Conservation (phyloP, 2,329 filamentous ascomycete species). For the Fusarium gaditjirri region DNA sequence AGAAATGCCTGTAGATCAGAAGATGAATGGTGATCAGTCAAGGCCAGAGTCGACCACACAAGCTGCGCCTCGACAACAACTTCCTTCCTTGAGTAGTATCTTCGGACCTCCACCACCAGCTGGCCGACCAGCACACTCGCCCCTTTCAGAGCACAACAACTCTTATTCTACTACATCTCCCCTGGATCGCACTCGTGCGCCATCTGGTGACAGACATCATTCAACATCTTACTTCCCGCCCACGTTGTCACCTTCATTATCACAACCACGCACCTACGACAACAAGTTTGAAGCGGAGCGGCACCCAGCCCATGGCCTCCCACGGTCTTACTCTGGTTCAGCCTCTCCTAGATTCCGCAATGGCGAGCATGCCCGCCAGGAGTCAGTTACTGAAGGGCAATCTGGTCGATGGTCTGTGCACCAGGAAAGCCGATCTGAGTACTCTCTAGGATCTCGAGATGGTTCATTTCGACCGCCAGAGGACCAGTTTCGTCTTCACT, state of each 20-base stretch:
- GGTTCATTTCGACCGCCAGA: constrained; percentile 48
- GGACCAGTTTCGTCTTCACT: constrained; percentile 51
- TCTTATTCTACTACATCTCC: constrained; percentile 58
- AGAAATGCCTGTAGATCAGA: constrained; percentile 56
- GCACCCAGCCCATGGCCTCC: constrained; percentile 43
- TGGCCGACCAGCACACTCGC: constrained; percentile 57
- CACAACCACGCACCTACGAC: constrained; percentile 60
- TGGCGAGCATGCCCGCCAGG: constrained; percentile 49
- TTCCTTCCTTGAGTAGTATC: constrained; percentile 67
- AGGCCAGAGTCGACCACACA: constrained; percentile 50
- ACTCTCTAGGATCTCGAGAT: constrained; percentile 57
- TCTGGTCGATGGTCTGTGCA: constrained; percentile 52
- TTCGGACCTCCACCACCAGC: constrained; percentile 62
- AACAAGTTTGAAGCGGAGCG: constrained; percentile 57
- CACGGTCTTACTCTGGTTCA: constrained; percentile 55
- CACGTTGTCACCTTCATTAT: constrained; percentile 49
- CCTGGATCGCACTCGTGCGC: constrained; percentile 58
- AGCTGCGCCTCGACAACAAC: constrained; percentile 55
- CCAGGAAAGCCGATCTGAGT: constrained; percentile 58
- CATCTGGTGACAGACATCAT: constrained; percentile 53
- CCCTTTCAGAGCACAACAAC: constrained; percentile 58
- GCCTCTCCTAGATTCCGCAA: constrained; percentile 59
- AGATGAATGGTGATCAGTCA: constrained; percentile 50
- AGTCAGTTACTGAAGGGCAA: constrained; percentile 52
- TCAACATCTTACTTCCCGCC: constrained; percentile 62